Evolutionary conservation across 768 basidiomycete genomes (phyloP).

Genomic region (Zangia roseola): DNA sequence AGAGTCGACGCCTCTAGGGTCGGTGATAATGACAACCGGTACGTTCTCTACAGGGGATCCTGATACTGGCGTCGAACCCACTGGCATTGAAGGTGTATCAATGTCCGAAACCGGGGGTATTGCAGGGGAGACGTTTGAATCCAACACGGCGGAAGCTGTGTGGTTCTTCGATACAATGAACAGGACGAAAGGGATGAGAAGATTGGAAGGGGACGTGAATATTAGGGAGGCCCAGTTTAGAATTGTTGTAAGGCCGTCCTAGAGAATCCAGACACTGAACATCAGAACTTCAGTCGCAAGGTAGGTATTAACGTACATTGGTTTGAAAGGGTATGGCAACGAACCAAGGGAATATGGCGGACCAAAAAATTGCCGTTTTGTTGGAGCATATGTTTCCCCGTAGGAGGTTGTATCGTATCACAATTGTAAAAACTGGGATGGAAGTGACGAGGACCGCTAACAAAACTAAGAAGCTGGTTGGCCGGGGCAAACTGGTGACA

Average conservation of each 20-base stretch:
- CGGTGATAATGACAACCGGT: constrained; percentile 20
- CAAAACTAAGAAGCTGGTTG: neutral
- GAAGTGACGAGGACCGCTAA: constrained; percentile 26
- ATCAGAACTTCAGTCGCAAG: neutral
- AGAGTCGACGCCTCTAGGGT: constrained; percentile 4
- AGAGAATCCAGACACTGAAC: neutral
- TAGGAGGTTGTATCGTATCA: constrained; percentile 25
- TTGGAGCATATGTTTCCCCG: constrained; percentile 25
- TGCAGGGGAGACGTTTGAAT: constrained; percentile 7
- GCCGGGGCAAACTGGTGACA: neutral
- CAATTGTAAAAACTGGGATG: constrained; percentile 23
- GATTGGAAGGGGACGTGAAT: constrained; percentile 23
- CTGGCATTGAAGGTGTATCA: neutral
- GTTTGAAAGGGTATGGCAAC: constrained; percentile 26
- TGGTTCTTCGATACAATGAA: constrained; percentile 21
- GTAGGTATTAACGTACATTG: constrained; percentile 9
- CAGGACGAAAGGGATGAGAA: constrained; percentile 22
- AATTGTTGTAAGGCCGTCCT: constrained; percentile 17
- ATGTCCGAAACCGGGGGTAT: neutral
- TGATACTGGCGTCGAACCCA: neutral
- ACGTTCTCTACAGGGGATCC: constrained; percentile 4
- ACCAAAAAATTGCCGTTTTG: constrained; percentile 23
- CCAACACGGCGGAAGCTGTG: constrained; percentile 19
- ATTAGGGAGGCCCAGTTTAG: constrained; percentile 27
- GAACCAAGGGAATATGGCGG: constrained; percentile 23